Conservation (phyloP, 1,284 basidiomycete species). For the Coriolopsis trogii region DNA sequence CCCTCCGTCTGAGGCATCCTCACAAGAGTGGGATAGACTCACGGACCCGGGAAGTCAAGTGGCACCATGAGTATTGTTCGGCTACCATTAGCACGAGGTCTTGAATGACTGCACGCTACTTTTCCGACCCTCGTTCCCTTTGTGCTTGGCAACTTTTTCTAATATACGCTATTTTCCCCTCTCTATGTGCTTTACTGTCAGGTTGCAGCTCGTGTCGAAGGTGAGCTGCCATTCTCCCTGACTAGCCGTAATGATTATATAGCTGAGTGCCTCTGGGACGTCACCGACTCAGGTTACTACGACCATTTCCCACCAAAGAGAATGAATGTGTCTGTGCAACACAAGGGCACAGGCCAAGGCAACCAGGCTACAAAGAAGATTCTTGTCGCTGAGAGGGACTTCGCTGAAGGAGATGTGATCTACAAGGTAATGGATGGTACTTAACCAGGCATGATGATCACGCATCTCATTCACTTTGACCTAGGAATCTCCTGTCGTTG, state of each 20-base stretch:
- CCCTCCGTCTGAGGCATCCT: conserved; percentile 80
- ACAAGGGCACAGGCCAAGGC: conserved; percentile 40
- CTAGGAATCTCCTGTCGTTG: conserved; percentile 73
- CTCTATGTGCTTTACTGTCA: conserved; percentile 39
- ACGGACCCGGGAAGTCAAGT: conserved; percentile 68
- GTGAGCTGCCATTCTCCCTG: conserved; percentile 53
- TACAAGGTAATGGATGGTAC: no score
- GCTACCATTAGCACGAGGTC: conserved; percentile 14
- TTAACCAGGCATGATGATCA: no score
- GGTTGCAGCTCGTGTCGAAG: conserved; percentile 72
- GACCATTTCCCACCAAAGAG: conserved; percentile 69
- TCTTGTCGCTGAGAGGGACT: conserved; percentile 68
- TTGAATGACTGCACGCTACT: conserved; percentile 19
- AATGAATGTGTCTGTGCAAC: conserved; percentile 61
- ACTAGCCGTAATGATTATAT: conserved; percentile 21
- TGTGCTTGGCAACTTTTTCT: conserved; percentile 47
- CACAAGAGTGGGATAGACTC: conserved; percentile 85
- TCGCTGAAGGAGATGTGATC: conserved; percentile 70
- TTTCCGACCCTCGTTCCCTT: conserved; percentile 19
- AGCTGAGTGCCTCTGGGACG: conserved; percentile 24
- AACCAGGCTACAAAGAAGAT: conserved; percentile 49
- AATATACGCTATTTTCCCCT: conserved; percentile 58
- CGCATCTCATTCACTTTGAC: no score
- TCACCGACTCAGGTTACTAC: conserved; percentile 65
- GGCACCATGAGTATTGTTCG: conserved; percentile 32